These are phyloP conservation scores for Begonia fuchsioides DNA, from an alignment of 306 rosid species.

Conservation along the genomic window DNA sequence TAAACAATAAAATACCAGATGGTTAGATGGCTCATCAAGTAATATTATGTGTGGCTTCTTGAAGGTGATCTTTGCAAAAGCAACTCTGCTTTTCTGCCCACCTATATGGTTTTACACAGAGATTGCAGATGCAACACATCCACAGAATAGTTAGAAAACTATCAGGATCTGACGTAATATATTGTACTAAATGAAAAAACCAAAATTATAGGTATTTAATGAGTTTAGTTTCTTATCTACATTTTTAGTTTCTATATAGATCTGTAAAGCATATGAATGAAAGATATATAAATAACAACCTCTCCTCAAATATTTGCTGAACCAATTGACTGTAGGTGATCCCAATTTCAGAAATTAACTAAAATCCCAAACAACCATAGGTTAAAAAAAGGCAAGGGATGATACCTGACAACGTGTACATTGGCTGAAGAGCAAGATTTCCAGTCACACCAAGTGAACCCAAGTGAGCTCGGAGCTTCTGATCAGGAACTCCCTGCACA, in stretches of 20 bases:
- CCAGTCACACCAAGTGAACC: constrained; percentile 98
- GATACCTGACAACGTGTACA: constrained; percentile 96
- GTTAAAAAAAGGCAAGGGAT: constrained; percentile 1
- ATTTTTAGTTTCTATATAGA: too few species aligned
- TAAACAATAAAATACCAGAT: constrained; percentile 42
- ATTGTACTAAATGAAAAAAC: too few species aligned
- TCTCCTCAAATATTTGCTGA: not conserved
- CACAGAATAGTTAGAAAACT: too few species aligned
- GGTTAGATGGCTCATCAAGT: constrained; percentile 99
- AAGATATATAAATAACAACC: too few species aligned
- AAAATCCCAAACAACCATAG: not conserved
- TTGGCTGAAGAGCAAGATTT: constrained; percentile 99
- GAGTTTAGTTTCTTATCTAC: too few species aligned
- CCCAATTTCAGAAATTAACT: not conserved
- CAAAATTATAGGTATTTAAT: too few species aligned
- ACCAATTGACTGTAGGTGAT: not conserved
- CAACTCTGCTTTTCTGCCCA: constrained; percentile 99
- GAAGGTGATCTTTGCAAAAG: constrained; percentile 93
- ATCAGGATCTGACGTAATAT: too few species aligned
- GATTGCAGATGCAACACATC: too few species aligned
- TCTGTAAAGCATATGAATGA: too few species aligned
- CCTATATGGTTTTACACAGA: constrained; percentile 21
- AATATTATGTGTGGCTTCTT: constrained; percentile 94
- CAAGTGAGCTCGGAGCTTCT: constrained; percentile 87
- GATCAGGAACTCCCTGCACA: constrained; percentile 94